phyloP scores from a whole-genome alignment of 2,329 filamentous ascomycete genomes.

The Nigrograna mackinnonii region DNA sequence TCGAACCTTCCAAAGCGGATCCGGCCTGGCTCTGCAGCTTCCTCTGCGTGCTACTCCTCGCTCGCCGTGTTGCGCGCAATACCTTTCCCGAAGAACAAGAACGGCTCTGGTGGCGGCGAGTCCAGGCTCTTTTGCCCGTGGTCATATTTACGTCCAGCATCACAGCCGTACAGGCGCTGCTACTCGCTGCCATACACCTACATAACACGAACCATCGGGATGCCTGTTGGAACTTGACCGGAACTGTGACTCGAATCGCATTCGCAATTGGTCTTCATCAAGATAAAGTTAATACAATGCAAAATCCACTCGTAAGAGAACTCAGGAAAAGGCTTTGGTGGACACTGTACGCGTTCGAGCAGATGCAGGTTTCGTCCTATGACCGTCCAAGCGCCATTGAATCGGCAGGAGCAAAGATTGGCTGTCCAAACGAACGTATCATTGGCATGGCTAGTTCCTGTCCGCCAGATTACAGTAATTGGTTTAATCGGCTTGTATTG shows the following conservation, averaged over 20 bases:
- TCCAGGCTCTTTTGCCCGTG: conserved; percentile 44
- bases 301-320: conserved; percentile 44
- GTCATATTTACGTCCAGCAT: conserved; percentile 49
- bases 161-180: conserved; percentile 45
- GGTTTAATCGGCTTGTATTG: conserved; percentile 40
- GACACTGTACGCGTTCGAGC: conserved; percentile 54
- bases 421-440: conserved; percentile 40
- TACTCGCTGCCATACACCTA: conserved; percentile 48
- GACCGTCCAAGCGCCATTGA: conserved; percentile 50
- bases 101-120: conserved; percentile 46
- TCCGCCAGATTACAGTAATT: conserved; percentile 43
- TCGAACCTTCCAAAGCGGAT: conserved; percentile 34
- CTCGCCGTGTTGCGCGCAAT: conserved; percentile 38
- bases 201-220: conserved; percentile 52
- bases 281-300: conserved; percentile 39
- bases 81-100: conserved; percentile 42
- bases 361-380: conserved; percentile 48
- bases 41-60: conserved; percentile 46
- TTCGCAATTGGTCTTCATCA: conserved; percentile 50
- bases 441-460: conserved; percentile 32
- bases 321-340: conserved; percentile 58
- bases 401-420: conserved; percentile 31
- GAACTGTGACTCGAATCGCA: conserved; percentile 48
- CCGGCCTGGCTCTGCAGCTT: conserved; percentile 47
- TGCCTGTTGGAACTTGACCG: conserved; percentile 49